phyloP scores from a whole-genome alignment of 2,329 filamentous ascomycete species.

The Fusarium zealandicum region DNA sequence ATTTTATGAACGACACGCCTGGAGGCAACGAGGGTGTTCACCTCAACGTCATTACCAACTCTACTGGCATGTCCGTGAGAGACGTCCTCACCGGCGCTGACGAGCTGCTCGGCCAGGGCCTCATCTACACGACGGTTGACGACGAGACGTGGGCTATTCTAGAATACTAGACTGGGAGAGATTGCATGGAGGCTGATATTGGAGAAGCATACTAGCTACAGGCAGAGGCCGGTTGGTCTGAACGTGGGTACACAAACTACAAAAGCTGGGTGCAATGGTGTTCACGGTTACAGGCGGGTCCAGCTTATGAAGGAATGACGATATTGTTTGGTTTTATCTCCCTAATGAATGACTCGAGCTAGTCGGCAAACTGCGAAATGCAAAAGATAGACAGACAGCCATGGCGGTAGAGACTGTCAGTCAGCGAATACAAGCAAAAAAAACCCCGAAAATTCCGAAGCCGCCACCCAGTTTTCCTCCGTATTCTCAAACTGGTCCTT shows the following conservation, averaged over 20 bases:
- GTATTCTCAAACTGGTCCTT: constrained; percentile 1
- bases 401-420: constrained; percentile 33
- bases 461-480: constrained; percentile 4
- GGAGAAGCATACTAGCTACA: neutral
- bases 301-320: constrained; percentile 41
- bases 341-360: constrained; percentile 41
- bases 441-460: neutral
- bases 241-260: constrained; percentile 11
- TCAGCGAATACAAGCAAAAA: constrained; percentile 4
- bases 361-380: constrained; percentile 20
- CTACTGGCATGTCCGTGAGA: constrained; percentile 68
- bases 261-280: constrained; percentile 39
- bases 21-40: constrained; percentile 86
- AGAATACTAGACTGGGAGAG: constrained; percentile 60
- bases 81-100: constrained; percentile 82
- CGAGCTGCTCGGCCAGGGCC: constrained; percentile 74
- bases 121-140: constrained; percentile 91
- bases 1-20: constrained; percentile 69
- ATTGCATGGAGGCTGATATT: neutral
- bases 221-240: constrained; percentile 1
- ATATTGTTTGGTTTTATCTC: constrained; percentile 29
- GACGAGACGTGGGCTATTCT: constrained; percentile 91
- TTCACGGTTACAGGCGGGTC: constrained; percentile 33
- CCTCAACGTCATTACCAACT: constrained; percentile 75
- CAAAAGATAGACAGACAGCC: constrained; percentile 22